phyloP scores from a whole-genome alignment of 2,329 filamentous ascomycete species.

The Ramichloridium luteum region DNA sequence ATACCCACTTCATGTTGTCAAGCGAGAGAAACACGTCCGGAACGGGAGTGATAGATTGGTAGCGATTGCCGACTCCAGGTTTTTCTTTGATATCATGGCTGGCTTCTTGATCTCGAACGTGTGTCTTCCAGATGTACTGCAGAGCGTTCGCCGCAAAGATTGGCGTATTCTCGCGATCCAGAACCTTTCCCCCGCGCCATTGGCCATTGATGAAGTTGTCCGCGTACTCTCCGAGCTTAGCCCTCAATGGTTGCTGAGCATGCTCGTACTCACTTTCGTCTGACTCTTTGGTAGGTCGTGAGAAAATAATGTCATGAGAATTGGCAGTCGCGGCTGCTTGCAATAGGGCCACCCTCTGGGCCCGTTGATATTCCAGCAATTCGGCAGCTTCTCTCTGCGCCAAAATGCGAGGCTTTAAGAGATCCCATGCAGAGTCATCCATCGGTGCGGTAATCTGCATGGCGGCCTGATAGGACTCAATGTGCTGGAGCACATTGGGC shows the following conservation, averaged over 20 bases:
- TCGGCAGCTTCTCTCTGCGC: constrained; percentile 56
- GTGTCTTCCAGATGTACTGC: constrained; percentile 27
- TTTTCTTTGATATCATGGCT: constrained; percentile 1
- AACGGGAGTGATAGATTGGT: constrained; percentile 18
- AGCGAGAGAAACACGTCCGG: constrained; percentile 43
- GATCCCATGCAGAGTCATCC: constrained; percentile 56
- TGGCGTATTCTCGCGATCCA: constrained; percentile 51
- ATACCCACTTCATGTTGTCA: constrained; percentile 80
- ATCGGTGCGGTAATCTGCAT: constrained; percentile 57
- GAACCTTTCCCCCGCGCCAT: constrained; percentile 52
- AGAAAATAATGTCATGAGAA: constrained; percentile 36
- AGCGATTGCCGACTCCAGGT: constrained; percentile 29
- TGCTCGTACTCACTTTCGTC: constrained; percentile 61
- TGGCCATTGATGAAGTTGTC: constrained; percentile 55
- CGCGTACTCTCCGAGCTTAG: constrained; percentile 52
- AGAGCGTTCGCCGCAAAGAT: constrained; percentile 63
- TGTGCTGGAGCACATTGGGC: constrained; percentile 51
- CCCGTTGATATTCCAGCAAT: constrained; percentile 39
- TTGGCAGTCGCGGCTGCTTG: constrained; percentile 33
- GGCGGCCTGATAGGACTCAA: constrained; percentile 62
- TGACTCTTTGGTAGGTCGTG: constrained; percentile 45
- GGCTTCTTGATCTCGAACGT: constrained; percentile 1
- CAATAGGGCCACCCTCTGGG: constrained; percentile 30
- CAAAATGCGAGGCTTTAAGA: constrained; percentile 54
- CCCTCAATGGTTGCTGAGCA: constrained; percentile 53